These are phyloP conservation scores for Leersia perrieri DNA, from an alignment of 176 grass and related monocot species.

Conservation along the genomic window DNA sequence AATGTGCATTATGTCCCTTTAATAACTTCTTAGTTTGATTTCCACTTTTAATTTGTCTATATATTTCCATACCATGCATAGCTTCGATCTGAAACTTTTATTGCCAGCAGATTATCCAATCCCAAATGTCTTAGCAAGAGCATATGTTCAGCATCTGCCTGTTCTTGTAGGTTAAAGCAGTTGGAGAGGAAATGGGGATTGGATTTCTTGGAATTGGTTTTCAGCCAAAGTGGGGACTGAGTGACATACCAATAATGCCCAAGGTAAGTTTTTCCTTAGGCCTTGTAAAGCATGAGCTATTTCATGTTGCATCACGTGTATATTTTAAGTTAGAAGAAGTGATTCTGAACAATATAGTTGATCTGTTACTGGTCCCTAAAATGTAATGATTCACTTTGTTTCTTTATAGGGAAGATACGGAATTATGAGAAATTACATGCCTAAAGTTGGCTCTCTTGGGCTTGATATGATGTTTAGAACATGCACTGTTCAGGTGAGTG, in stretches of 20 bases:
- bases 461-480: slow-evolving; percentile 99
- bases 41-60: neutral
- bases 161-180: slow-evolving; percentile 81
- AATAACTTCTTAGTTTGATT: neutral
- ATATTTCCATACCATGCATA: neutral
- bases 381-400: slow-evolving; percentile 4
- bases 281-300: neutral
- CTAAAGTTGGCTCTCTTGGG: slow-evolving; percentile 96
- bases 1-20: neutral
- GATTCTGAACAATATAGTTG: neutral
- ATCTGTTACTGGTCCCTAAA: slow-evolving; percentile 1
- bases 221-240: slow-evolving; percentile 81
- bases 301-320: neutral
- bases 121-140: neutral
- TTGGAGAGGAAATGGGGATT: slow-evolving; percentile 93
- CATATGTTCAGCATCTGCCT: neutral
- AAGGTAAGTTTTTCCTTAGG: slow-evolving; percentile 60
- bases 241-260: slow-evolving; percentile 90
- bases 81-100: neutral
- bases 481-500: slow-evolving; percentile 83
- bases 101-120: slow-evolving; percentile 7
- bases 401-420: slow-evolving; percentile 75
- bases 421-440: slow-evolving; percentile 99
- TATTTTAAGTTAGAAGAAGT: neutral
- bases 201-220: slow-evolving; percentile 97